Conservation (phyloP, 345 rosid genomes). For the Populus tremula region DNA sequence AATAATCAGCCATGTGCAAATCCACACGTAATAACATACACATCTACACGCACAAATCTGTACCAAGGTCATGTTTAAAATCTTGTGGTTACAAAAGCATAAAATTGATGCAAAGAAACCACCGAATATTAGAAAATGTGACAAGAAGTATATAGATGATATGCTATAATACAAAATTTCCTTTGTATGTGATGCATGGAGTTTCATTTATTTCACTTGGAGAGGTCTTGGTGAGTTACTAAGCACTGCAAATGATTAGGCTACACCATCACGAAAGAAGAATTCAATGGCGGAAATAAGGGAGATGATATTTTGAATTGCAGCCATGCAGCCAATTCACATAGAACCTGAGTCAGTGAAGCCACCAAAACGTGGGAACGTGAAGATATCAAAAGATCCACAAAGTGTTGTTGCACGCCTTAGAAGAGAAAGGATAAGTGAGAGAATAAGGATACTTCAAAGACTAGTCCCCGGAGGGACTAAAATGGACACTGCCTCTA, state of each 20-base stretch:
- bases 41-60: too few species aligned
- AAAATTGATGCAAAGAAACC: too few species aligned
- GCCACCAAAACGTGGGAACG: constrained; percentile 63
- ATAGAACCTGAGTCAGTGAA: constrained; percentile 65
- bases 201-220: not conserved
- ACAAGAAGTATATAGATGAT: too few species aligned
- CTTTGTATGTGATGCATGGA: too few species aligned
- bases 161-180: too few species aligned
- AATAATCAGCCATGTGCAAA: too few species aligned
- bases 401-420: constrained; percentile 71
- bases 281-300: constrained; percentile 65
- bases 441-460: constrained; percentile 61
- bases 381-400: constrained; percentile 70
- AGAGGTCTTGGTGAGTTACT: constrained; percentile 23
- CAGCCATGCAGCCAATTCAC: constrained; percentile 71
- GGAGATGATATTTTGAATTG: constrained; percentile 65
- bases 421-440: constrained; percentile 66
- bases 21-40: too few species aligned
- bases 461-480: constrained; percentile 75
- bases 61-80: too few species aligned
- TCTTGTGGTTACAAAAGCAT: too few species aligned
- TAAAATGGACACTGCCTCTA: constrained; percentile 76
- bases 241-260: constrained; percentile 12
- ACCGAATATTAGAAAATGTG: too few species aligned
- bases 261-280: constrained; percentile 29